Evolutionary conservation across 805 yeast genomes (phyloP).

Genomic region (Hanseniaspora hatyaiensis): DNA sequence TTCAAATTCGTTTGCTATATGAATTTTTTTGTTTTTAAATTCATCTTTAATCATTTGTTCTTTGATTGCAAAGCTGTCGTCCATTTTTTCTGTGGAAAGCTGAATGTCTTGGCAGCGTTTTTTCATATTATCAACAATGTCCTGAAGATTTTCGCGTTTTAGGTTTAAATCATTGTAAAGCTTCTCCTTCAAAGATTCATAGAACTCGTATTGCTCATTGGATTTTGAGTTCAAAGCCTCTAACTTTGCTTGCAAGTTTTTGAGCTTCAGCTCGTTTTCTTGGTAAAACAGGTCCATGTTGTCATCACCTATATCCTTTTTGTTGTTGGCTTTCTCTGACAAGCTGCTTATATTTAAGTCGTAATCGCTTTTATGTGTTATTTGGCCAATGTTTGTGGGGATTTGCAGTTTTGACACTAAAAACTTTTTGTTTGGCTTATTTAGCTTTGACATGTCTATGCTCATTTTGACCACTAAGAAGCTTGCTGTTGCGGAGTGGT

Average conservation of each 20-base stretch:
- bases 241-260: constrained; percentile 24
- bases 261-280: constrained; percentile 26
- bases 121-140: background rate
- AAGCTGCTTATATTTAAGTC: background rate
- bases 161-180: constrained; percentile 17
- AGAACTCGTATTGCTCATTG: constrained; percentile 19
- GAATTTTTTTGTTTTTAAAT: background rate
- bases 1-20: background rate
- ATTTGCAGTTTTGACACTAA: constrained; percentile 10
- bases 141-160: background rate
- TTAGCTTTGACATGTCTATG: too few relatives aligned
- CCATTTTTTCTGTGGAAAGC: too few relatives aligned
- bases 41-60: too few relatives aligned
- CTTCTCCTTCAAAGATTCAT: constrained; percentile 22
- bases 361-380: background rate
- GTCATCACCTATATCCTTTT: background rate
- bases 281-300: constrained; percentile 26
- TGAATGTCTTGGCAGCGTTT: too few relatives aligned
- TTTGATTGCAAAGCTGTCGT: too few relatives aligned
- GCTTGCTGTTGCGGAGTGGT: too few relatives aligned
- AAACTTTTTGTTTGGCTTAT: constrained; percentile 1
- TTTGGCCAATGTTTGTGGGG: constrained; percentile 7
- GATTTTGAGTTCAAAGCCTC: constrained; percentile 23
- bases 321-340: background rate
- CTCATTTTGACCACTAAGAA: too few relatives aligned